phyloP scores from a whole-genome alignment of 2,329 filamentous ascomycete species.

The Cladosporium sp. region DNA sequence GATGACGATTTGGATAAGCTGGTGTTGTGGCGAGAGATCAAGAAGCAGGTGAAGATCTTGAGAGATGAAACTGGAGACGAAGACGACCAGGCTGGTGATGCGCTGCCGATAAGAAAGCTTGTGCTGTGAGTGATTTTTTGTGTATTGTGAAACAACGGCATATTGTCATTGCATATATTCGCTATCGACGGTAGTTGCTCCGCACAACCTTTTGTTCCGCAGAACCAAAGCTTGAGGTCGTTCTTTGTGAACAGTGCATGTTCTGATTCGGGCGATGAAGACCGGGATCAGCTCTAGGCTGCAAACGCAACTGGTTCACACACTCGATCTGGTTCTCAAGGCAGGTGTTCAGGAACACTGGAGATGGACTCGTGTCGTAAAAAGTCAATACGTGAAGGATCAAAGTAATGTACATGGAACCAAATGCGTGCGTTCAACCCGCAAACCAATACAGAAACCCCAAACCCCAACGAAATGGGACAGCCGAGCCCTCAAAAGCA shows the following conservation, averaged over 20 bases:
- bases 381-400: neutral
- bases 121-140: neutral
- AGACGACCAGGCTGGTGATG: neutral
- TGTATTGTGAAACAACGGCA: neutral
- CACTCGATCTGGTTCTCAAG: neutral
- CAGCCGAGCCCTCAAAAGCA: neutral
- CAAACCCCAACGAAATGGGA: neutral
- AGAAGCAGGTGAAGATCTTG: constrained; percentile 62
- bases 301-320: neutral
- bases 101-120: neutral
- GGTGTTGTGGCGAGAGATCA: constrained; percentile 61
- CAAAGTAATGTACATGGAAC: neutral
- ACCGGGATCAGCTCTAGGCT: no score
- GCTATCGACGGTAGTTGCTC: neutral
- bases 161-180: neutral
- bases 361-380: neutral
- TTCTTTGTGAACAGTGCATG: neutral
- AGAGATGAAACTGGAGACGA: constrained; percentile 56
- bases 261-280: neutral
- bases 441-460: neutral
- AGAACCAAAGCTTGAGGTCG: no score
- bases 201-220: neutral
- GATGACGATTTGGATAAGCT: constrained; percentile 47
- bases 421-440: neutral
- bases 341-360: neutral